Base-by-base conservation (phyloP, 768 basidiomycete species). In the Boletus coccyginus region DNA sequence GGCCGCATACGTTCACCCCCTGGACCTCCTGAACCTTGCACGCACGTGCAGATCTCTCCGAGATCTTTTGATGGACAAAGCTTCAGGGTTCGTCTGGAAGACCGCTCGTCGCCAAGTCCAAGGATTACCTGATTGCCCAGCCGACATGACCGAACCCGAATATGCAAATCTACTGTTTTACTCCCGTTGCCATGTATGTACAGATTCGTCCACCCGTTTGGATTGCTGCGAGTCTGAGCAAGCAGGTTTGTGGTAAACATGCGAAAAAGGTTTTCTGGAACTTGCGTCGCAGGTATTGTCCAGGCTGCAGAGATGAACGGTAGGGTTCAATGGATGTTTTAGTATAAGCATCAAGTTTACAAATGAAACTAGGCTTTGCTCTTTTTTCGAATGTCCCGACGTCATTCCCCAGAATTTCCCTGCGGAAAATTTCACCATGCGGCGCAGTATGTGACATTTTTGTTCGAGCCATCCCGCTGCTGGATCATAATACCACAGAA, bases 91-190 rank as follows among this genome's bases (percentile, higher is more conserved):
- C 55, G 50, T 71, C 57, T 59, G 71, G 70, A 64, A 53, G 45
- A 42, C 51, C 9, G 59, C 54, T 7, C 70, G 77, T 19, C 50
- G 50, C 14, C 72, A 71, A 47, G 63, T 77, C 13, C 50, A 60
- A 21, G 73, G 69, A 9, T 67, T 81, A 7, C 81, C 81, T 7
- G 49, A 51, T 2, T 56, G 49, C 43, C 49, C 55, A 10, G 21
- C 2, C 3, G 55, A 56, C 29, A 16, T 50, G 36, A 70, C 62
- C 19, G 80, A 82, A 52, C 73, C 73, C 1, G 71, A 77, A 55
- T 81, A 75, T 56, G 75, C 76, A 21, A 75, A 70, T 53, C 73
- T 82, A 13, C 71, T 69, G 19, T 82, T 62, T 41, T 50, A 41
- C 13, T 11, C 53, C 7, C 59, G 53, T 19, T 81, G 62, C 52